Base-by-base conservation (phyloP, 1,284 basidiomycete species). In the Cryptococcus sp. region DNA sequence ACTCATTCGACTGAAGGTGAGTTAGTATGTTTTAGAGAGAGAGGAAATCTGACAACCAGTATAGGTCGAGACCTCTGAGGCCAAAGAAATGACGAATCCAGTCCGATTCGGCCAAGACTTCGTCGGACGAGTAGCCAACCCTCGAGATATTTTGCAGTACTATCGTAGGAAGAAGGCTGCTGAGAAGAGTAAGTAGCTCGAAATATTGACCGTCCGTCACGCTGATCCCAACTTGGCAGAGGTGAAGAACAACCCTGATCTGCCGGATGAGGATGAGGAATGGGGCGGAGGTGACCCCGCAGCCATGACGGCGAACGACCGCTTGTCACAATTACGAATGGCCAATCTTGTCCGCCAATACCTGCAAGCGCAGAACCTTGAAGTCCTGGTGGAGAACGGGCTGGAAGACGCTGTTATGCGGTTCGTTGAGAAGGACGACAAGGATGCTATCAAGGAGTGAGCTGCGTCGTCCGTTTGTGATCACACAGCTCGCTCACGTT, bases 21-120 rank as follows among this genome's bases (percentile, higher is more conserved):
- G 70, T 65, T 22, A n/a, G 10, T 54, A 38, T 25, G 42, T 23
- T 22, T 25, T 2, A 20, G 8, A 8, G 25, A 52, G 60, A 40
- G 50, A 47, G 41, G 27, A 30, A 43, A 17, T 50, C 55, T 58
- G 49, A 59, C 48, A 19, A n/a, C 20, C 25, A 41, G 35, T 50
- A 20, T 63, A 89, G 88, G 92, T 96, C 23, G 93, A 97, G 73
- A 95, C 93, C 0, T 92, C 90, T 0, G 89, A 88, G 51, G 89
- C 88, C 5, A 87, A 86, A 57, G 90, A 91, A 66, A 91, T 93
- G 80, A 91, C 89, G 49, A 99, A 99, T 76, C 91, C 94, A 15
- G 89, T 95, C 51, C 88, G 95, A 8, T 97, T 99, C 73, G 95
- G 96, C 0, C 93, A 96, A 76, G 92, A 96, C 73, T 98, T 96